Conservation (phyloP, 805 yeast genomes). For the Wickerhamiella cacticola region DNA sequence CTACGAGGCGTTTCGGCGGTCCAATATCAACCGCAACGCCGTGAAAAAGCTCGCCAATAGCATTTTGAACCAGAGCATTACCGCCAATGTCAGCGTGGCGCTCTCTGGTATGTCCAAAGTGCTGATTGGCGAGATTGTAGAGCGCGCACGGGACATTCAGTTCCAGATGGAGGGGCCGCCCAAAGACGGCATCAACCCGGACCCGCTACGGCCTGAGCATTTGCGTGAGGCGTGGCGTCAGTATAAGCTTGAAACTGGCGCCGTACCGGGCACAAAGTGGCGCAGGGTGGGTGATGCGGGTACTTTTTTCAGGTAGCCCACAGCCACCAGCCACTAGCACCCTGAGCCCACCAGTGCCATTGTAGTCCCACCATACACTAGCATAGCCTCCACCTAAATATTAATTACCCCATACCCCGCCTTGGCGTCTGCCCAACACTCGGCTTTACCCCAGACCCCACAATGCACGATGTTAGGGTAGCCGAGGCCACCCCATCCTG, state of each 20-base stretch:
- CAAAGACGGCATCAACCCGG: constrained; percentile 26
- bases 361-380: too few relatives aligned
- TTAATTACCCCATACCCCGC: too few relatives aligned
- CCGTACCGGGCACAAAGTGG: constrained; percentile 54
- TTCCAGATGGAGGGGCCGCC: constrained; percentile 32
- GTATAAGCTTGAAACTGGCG: constrained; percentile 53
- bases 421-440: constrained; percentile 1
- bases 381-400: too few relatives aligned
- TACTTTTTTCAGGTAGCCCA: constrained; percentile 14
- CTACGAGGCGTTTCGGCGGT: constrained; percentile 76
- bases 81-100: constrained; percentile 67
- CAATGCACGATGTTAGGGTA: neutral
- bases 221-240: constrained; percentile 81
- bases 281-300: constrained; percentile 59
- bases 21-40: constrained; percentile 58
- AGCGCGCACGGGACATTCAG: constrained; percentile 64
- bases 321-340: neutral
- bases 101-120: constrained; percentile 80
- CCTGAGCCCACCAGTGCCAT: too few relatives aligned
- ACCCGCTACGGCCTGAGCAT: constrained; percentile 71
- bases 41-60: constrained; percentile 71
- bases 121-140: constrained; percentile 81
- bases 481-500: too few relatives aligned
- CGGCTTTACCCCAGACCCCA: constrained; percentile 5
- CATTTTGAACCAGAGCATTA: constrained; percentile 65